Conservation (phyloP, 2,329 filamentous ascomycete genomes). For the Dothidotthia symphoricarpi region DNA sequence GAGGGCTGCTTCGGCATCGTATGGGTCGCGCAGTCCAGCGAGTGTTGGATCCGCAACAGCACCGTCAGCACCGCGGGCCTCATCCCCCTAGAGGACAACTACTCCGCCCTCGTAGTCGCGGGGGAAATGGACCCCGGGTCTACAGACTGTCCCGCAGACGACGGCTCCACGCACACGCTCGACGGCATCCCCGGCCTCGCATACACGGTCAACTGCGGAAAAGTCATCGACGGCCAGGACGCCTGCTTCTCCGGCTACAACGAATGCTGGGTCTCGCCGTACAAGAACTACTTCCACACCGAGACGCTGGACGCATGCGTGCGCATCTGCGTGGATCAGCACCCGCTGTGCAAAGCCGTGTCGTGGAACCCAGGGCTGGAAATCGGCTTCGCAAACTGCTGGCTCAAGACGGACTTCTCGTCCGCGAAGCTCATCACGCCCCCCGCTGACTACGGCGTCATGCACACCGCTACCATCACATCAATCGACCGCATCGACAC, state of each 20-base stretch:
- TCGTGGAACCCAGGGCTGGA: conserved; percentile 28
- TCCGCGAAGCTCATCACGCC: conserved; percentile 11
- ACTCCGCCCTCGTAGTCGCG: conserved; percentile 22
- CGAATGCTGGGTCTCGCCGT: conserved; percentile 14
- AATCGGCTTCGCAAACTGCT: conserved; percentile 38
- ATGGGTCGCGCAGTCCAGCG: conserved; percentile 15
- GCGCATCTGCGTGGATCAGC: conserved; percentile 24
- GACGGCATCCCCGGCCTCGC: conserved; percentile 19
- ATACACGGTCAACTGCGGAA: conserved; percentile 33
- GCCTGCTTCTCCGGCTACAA: conserved; percentile 23
- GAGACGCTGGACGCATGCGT: conserved; percentile 29
- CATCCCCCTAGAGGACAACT: conserved; percentile 12
- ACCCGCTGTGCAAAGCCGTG: conserved; percentile 32
- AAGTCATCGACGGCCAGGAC: conserved; percentile 22
- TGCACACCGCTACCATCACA: conserved; percentile 30
- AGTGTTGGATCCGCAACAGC: conserved; percentile 33
- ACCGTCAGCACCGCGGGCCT: conserved; percentile 16
- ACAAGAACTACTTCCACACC: conserved; percentile 29
- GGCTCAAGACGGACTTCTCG: conserved; percentile 23
- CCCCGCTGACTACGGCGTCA: conserved; percentile 7
- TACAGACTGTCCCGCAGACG: conserved; percentile 22
- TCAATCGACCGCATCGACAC: conserved; percentile 21
- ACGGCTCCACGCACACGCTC: conserved; percentile 23
- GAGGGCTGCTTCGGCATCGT: conserved; percentile 35
- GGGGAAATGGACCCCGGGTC: conserved; percentile 19